A percentile compares a stretch with the other conserved stretches of the same genome.
Evolutionary conservation across 352 stramenopile species (phyloP).

Genomic region (Globisporangium polare): DNA sequence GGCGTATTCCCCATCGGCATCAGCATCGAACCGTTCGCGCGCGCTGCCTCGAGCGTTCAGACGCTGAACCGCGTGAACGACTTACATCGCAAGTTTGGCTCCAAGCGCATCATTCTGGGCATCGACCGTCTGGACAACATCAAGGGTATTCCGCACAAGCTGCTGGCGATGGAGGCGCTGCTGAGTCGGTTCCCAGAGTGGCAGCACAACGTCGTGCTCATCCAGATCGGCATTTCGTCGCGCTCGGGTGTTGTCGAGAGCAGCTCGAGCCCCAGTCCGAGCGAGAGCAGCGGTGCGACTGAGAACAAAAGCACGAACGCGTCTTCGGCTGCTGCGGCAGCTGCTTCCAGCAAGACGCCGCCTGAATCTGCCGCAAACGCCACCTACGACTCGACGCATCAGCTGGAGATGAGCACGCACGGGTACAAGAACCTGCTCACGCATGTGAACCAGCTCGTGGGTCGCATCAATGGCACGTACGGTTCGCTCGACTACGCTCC

Average conservation of each 20-base stretch:
- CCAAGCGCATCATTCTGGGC: slow-evolving; percentile 79
- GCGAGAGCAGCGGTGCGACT: slow-evolving; percentile 8
- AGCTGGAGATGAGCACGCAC: slow-evolving; percentile 78
- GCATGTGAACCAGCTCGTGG: slow-evolving; percentile 88
- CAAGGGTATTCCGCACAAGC: slow-evolving; percentile 88
- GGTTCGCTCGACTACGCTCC: slow-evolving; percentile 84
- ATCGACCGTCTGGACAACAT: slow-evolving; percentile 87
- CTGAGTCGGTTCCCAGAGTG: slow-evolving; percentile 88
- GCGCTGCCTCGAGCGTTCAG: slow-evolving; percentile 42
- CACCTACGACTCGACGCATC: slow-evolving; percentile 38
- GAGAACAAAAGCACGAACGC: slow-evolving; percentile 9
- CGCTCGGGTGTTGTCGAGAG: slow-evolving; percentile 41
- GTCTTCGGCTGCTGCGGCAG: neutral
- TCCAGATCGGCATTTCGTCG: slow-evolving; percentile 95
- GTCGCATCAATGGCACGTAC: slow-evolving; percentile 87
- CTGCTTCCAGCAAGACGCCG: neutral
- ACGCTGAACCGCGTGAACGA: slow-evolving; percentile 69
- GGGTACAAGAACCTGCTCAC: slow-evolving; percentile 63
- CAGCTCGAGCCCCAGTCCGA: neutral
- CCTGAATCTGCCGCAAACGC: slow-evolving; percentile 10
- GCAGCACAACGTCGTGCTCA: slow-evolving; percentile 93
- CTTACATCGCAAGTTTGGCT: slow-evolving; percentile 71
- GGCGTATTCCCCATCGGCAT: slow-evolving; percentile 88
- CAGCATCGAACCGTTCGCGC: slow-evolving; percentile 76
- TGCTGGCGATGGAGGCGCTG: slow-evolving; percentile 84